Conservation (phyloP, 352 stramenopile genomes). For the Globisporangium iwayamae region DNA sequence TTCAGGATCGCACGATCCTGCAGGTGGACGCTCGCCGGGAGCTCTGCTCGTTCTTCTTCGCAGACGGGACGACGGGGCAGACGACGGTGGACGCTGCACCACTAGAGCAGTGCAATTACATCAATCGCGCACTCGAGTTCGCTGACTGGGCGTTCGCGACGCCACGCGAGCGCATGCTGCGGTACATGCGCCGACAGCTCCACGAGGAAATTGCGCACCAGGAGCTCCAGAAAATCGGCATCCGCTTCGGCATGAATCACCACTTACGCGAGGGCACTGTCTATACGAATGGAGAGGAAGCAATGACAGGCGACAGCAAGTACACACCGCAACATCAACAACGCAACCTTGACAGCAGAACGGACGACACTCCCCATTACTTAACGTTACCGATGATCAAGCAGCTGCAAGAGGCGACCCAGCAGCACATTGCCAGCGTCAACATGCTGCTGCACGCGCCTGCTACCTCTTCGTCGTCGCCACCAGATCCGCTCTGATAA, state of each 20-base stretch:
- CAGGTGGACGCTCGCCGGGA: slow-evolving; percentile 34
- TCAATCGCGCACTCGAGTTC: slow-evolving; percentile 55
- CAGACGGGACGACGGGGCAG: slow-evolving; percentile 30
- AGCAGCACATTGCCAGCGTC: slow-evolving; percentile 50
- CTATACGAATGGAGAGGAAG: neutral
- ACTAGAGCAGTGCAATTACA: slow-evolving; percentile 39
- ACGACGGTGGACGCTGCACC: slow-evolving; percentile 44
- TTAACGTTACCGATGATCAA: slow-evolving; percentile 30
- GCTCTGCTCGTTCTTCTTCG: slow-evolving; percentile 50
- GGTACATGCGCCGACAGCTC: slow-evolving; percentile 30
- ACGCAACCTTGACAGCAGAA: neutral
- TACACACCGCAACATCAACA: neutral
- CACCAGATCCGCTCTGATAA: slow-evolving; percentile 11
- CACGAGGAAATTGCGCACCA: slow-evolving; percentile 24
- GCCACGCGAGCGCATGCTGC: slow-evolving; percentile 43
- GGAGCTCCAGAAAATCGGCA: slow-evolving; percentile 44
- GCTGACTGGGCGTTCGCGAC: slow-evolving; percentile 61
- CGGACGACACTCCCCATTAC: slow-evolving; percentile 14
- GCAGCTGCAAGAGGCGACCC: slow-evolving; percentile 46
- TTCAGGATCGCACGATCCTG: slow-evolving; percentile 72
- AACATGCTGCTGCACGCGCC: slow-evolving; percentile 24
- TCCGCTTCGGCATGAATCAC: slow-evolving; percentile 37
- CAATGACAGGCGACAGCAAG: slow-evolving; percentile 3
- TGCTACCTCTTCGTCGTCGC: neutral
- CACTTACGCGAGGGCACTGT: neutral